Evolutionary conservation across 2,329 filamentous ascomycete species (phyloP), one percentile per base, ranked within the genome.

Genomic region (Hypoxylon sp.): DNA sequence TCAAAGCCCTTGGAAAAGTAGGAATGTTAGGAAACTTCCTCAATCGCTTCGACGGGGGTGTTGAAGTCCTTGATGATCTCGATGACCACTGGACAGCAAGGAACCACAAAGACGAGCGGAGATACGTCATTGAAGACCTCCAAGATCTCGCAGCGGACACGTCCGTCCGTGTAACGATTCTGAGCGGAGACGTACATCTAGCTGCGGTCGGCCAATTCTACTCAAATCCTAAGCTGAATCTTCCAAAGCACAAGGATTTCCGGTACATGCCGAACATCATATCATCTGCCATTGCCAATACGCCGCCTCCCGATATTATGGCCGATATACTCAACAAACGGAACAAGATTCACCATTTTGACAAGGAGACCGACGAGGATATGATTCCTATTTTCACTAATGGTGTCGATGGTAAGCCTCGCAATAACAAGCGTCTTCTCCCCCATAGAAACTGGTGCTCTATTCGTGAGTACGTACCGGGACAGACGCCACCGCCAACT

Each of bases 51-150:
- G 94, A 98, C 75, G 94, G 93, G 21, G 93, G 93, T 17, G 92
- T 96, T 5, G 96, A 98, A 79, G 92, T 98, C 13, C 83, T 97
- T 28, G 94, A 97, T 76, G 94, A 97, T 74, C 82, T 97, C 9
- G 95, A 98, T 77, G 96, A 98, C 79, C 95, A 99, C 77, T 99
- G 96, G 96, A 98, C 95, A 0, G 93, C 95, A 38, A 97, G 93
- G 77, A 93, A 94, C 76, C 94, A 98, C 82, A 99, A 98, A 78
- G 86, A 89, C 25, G 96, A 99, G 80, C 89, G 96, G 55, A 93
- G 90, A 68, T 91, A 93, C 79, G 85, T 98, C 68, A 89, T 99
- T 43, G 92, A 96, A 77, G 94, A 98, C 74, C 83, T 99, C 25
- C 97, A 99, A 79, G 93, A 97, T 75, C 85, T 99, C 65, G 94